Evolutionary conservation across 345 rosid species (phyloP).

Genomic region (Triadica sebifera): DNA sequence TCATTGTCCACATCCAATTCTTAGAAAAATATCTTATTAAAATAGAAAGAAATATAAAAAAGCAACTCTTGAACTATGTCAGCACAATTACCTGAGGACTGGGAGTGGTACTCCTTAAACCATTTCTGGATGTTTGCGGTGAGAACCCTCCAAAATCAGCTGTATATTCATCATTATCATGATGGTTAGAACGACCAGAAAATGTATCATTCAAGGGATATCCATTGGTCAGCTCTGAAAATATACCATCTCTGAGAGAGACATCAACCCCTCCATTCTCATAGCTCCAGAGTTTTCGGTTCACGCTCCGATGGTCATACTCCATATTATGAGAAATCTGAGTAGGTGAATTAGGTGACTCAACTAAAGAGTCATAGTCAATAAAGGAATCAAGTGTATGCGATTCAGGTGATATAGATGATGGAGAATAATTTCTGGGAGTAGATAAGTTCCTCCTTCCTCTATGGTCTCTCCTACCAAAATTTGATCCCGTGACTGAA

Average conservation of each 20-base stretch:
- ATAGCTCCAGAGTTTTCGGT: constrained; percentile 53
- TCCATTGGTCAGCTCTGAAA: constrained; percentile 49
- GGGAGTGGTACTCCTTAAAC: constrained; percentile 50
- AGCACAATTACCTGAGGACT: constrained; percentile 59
- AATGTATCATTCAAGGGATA: constrained; percentile 38
- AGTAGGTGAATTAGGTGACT: constrained; percentile 54
- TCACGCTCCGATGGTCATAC: constrained; percentile 60
- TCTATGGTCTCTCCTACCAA: constrained; percentile 36
- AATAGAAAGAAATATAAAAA: not conserved
- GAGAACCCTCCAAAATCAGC: constrained; percentile 53
- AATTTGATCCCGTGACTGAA: constrained; percentile 71
- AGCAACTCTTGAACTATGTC: not conserved
- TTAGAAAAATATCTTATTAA: not conserved
- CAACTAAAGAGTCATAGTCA: constrained; percentile 52
- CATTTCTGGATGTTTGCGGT: constrained; percentile 43
- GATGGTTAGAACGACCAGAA: constrained; percentile 26
- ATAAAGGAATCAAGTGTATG: constrained; percentile 60
- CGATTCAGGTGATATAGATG: constrained; percentile 75
- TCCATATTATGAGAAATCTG: constrained; percentile 37
- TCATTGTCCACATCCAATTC: not conserved
- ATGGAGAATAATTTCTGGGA: constrained; percentile 40
- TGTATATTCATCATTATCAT: constrained; percentile 33
- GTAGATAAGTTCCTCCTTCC: constrained; percentile 28
- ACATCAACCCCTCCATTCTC: constrained; percentile 62
- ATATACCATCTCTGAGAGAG: constrained; percentile 72